Conservation (phyloP, 1,284 basidiomycete genomes). For the Melampsora larici-populina region DNA sequence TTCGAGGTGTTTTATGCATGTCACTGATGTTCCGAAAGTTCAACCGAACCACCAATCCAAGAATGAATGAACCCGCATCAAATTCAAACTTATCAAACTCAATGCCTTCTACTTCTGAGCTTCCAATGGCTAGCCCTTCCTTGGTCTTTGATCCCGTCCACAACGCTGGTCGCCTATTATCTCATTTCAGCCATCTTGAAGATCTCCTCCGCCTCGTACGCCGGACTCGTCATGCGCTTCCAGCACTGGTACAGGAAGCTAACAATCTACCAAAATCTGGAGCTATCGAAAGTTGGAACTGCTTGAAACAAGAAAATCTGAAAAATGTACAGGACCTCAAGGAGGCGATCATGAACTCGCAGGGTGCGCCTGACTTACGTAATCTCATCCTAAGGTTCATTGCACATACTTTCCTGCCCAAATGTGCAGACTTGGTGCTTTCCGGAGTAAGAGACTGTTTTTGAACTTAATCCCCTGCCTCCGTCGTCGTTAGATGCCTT, state of each 20-base stretch:
- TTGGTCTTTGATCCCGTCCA: neutral
- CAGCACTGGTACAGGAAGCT: neutral
- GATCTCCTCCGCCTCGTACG: neutral
- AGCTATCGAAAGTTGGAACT: neutral
- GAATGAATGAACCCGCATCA: no score
- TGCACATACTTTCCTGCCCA: no score
- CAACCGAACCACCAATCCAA: no score
- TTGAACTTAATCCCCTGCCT: neutral
- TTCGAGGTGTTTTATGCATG: no score
- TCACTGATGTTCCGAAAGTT: no score
- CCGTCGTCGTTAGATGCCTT: neutral
- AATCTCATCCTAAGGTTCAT: no score
- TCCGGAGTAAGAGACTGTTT: no score
- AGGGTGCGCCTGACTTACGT: neutral
- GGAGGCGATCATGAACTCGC: slow-evolving; percentile 1
- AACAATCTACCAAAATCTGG: neutral
- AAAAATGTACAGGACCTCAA: neutral
- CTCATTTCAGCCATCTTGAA: neutral
- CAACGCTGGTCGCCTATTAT: neutral
- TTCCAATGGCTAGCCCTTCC: no score
- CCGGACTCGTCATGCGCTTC: neutral
- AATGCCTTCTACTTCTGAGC: no score
- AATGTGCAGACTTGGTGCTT: no score
- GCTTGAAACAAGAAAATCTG: neutral
- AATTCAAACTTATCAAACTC: no score